Percentiles rank a stretch among this genome's conserved stretches.
Evolutionary conservation across 2,329 filamentous ascomycete genomes (phyloP).

Genomic region (Clonostachys sp.): DNA sequence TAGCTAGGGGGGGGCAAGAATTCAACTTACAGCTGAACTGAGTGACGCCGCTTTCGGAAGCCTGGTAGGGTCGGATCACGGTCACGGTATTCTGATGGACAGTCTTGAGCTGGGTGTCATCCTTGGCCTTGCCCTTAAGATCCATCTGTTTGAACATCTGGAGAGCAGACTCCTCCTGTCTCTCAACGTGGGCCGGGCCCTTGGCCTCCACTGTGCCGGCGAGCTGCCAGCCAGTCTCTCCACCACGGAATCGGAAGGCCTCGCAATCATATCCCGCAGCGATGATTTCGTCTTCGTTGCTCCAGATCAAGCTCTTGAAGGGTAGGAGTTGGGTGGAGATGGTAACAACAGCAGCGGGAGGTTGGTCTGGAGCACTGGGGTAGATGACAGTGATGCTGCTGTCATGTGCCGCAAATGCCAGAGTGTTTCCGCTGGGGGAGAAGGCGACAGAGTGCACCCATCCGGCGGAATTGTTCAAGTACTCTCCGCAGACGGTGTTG

Average conservation of each 20-base stretch:
- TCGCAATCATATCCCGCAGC: slow-evolving; percentile 90
- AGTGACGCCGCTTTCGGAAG: slow-evolving; percentile 56
- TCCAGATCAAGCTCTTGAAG: slow-evolving; percentile 92
- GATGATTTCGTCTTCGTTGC: slow-evolving; percentile 85
- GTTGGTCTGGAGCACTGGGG: slow-evolving; percentile 83
- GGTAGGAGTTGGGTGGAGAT: slow-evolving; percentile 87
- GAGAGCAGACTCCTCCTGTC: slow-evolving; percentile 83
- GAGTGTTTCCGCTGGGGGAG: slow-evolving; percentile 85
- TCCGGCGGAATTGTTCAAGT: slow-evolving; percentile 89
- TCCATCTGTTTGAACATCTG: slow-evolving; percentile 99
- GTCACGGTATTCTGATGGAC: slow-evolving; percentile 96
- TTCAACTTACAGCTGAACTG: slow-evolving; percentile 80
- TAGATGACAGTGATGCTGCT: slow-evolving; percentile 97
- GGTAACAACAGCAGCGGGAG: slow-evolving; percentile 84
- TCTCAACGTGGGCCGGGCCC: slow-evolving; percentile 55
- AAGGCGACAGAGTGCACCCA: slow-evolving; percentile 96
- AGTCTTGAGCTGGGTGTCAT: slow-evolving; percentile 92
- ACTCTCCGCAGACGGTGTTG: slow-evolving; percentile 98
- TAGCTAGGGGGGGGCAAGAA: not conserved
- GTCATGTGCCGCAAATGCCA: slow-evolving; percentile 93
- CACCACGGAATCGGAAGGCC: slow-evolving; percentile 83
- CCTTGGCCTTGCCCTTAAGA: slow-evolving; percentile 85
- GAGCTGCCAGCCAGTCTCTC: slow-evolving; percentile 76
- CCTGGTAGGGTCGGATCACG: slow-evolving; percentile 74
- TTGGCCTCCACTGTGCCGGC: slow-evolving; percentile 77